phyloP scores from a whole-genome alignment of 805 yeast species.

The Kockiozyma suomiensis region DNA sequence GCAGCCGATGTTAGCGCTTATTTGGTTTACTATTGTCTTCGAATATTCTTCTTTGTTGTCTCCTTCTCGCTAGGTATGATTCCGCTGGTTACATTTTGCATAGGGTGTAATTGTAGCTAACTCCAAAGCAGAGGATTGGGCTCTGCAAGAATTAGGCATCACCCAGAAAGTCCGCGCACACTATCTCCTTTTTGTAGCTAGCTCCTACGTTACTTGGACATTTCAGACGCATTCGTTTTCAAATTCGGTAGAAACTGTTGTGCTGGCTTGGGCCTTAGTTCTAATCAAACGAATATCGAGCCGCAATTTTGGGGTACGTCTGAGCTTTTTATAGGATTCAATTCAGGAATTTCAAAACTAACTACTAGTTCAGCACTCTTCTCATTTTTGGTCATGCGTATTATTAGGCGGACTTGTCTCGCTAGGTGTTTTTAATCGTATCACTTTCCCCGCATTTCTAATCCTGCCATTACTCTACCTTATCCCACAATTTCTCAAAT shows the following conservation, averaged over 20 bases:
- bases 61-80: conserved; percentile 27
- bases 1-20: conserved; percentile 22
- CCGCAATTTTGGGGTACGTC: conserved; percentile 21
- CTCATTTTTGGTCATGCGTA: conserved; percentile 26
- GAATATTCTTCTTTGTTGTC: conserved; percentile 28
- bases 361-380: conserved; percentile 4
- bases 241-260: conserved; percentile 69
- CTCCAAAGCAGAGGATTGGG: conserved; percentile 29
- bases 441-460: conserved; percentile 79
- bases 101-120: background rate
- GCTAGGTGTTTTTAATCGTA: conserved; percentile 79
- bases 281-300: conserved; percentile 45
- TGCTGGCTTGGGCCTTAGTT: conserved; percentile 55
- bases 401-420: conserved; percentile 54
- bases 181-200: conserved; percentile 48
- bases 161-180: conserved; percentile 29
- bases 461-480: conserved; percentile 54
- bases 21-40: conserved; percentile 28
- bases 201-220: conserved; percentile 71
- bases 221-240: conserved; percentile 88
- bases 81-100: background rate
- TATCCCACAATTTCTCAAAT: conserved; percentile 20
- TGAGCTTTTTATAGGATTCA: background rate
- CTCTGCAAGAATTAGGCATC: conserved; percentile 30
- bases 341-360: background rate